A percentile compares a stretch with the other conserved stretches of the same genome.
phyloP scores from a whole-genome alignment of 1,284 basidiomycete species.

The Ceratobasidium sp. region DNA sequence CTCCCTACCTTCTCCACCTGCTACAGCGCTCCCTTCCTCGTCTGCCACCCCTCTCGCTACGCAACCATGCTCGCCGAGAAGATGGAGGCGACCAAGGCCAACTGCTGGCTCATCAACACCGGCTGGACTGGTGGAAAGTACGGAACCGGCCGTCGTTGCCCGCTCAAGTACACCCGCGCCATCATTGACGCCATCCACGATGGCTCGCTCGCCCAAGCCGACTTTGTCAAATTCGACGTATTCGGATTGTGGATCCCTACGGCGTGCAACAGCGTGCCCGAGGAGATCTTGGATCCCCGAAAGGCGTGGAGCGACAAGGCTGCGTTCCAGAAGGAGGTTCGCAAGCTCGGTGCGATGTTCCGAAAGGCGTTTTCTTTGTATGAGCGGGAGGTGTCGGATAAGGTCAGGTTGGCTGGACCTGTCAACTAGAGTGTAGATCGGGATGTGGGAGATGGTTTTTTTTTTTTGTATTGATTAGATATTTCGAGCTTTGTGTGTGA shows the following conservation, averaged over 20 bases:
- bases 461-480: conserved; percentile 46
- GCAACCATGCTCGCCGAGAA: conserved; percentile 97
- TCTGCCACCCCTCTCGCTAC: conserved; percentile 95
- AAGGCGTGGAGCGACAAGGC: conserved; percentile 89
- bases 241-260: conserved; percentile 81
- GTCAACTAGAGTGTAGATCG: conserved; percentile 24
- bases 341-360: conserved; percentile 93
- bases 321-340: conserved; percentile 86
- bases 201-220: conserved; percentile 87
- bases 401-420: conserved; percentile 85
- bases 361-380: conserved; percentile 91
- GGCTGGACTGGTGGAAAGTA: conserved; percentile 98
- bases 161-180: conserved; percentile 93
- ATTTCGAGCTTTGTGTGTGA: conserved; percentile 3
- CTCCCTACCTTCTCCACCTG: conserved; percentile 99
- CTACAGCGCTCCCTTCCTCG: conserved; percentile 99
- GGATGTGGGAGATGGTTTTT: not conserved
- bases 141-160: conserved; percentile 90
- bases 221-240: conserved; percentile 83
- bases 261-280: conserved; percentile 83
- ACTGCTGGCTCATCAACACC: conserved; percentile 99
- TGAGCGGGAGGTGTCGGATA: conserved; percentile 83
- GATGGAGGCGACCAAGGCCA: conserved; percentile 91
- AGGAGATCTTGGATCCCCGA: conserved; percentile 88
- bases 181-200: conserved; percentile 98